phyloP scores from a whole-genome alignment of 2,329 filamentous ascomycete species.

The Dothideomycetidae sp. region DNA sequence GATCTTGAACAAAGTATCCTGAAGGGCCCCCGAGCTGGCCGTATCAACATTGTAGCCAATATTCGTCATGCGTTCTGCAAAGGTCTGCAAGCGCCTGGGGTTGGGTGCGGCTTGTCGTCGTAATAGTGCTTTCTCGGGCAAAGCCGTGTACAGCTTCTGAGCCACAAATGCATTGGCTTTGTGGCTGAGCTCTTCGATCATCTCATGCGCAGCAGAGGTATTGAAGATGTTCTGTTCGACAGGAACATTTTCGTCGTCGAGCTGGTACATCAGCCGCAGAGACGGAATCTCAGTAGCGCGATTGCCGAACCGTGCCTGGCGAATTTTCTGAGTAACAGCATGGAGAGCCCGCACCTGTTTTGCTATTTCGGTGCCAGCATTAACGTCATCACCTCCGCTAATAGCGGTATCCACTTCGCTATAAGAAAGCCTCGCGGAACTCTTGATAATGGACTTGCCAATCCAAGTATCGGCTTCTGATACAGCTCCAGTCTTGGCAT shows the following conservation, averaged over 20 bases:
- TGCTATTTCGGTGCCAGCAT: conserved; percentile 47
- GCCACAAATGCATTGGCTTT: conserved; percentile 85
- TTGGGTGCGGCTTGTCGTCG: conserved; percentile 78
- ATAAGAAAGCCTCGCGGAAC: conserved; percentile 69
- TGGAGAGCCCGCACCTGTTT: conserved; percentile 72
- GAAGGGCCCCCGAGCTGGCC: conserved; percentile 75
- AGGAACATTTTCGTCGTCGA: conserved; percentile 95
- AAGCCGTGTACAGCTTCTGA: conserved; percentile 59
- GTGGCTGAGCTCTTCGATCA: conserved; percentile 89
- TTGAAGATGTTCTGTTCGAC: conserved; percentile 95
- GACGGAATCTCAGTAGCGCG: conserved; percentile 67
- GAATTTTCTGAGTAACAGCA: conserved; percentile 75
- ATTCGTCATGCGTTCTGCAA: conserved; percentile 83
- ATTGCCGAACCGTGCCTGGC: conserved; percentile 63
- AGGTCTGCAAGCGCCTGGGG: conserved; percentile 72
- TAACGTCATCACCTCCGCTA: conserved; percentile 44
- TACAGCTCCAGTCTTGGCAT: conserved; percentile 62
- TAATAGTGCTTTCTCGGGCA: conserved; percentile 86
- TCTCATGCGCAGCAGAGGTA: conserved; percentile 73
- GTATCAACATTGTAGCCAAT: conserved; percentile 84
- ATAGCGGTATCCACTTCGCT: conserved; percentile 76
- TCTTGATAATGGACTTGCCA: conserved; percentile 87
- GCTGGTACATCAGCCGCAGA: conserved; percentile 76
- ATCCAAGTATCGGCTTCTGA: conserved; percentile 84
- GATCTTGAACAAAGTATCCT: conserved; percentile 90